Base-by-base conservation (phyloP, 805 yeast genomes). In the Ogataea parapolymorpha region DNA sequence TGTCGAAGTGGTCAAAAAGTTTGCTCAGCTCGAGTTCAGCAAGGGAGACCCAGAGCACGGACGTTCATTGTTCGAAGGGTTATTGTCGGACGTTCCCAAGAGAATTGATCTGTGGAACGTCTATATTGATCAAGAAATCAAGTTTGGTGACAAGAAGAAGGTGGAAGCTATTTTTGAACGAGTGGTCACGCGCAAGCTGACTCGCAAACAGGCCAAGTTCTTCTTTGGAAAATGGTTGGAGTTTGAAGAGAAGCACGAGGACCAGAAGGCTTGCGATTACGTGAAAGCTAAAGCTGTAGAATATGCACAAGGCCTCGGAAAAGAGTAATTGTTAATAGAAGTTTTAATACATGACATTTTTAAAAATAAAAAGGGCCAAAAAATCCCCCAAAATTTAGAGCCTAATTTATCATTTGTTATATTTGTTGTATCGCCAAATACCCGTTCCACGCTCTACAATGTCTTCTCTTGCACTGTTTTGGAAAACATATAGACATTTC, bases 21-120 rank as follows among this genome's bases (percentile, higher is more conserved):
- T 88, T 66, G 96, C 95, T 17, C 90, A 85, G 62, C 67, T 90
- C 41, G 98, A 91, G 64, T 91, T 82, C 62, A 53, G 71, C 41
- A 82, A 82, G 63, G 98, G 98, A 52, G 96, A 89, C 50, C 69
- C 88, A 7, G 99, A 91, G 65, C 91, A 90, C 62, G 99, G 95
- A 40, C 82, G 98, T 61, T 86, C 97, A 1, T 72, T 91, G 52
- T 87, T 91, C 57, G 98, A 91, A 68, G 98, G 97, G 44, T 75
- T 91, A 49, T 64, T 91, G 39, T 77, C 91, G 17, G 93, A 90
- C 59, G 91, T 85, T 35, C 93, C 96, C 39, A 88, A 88, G 72
- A 79, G 95, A 67, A 77, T 87, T 47, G 99, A 91, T 63, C 65
- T 91, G 47, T 91, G 98, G 98, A 90, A 85, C 57, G 95, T 91